Base-by-base conservation (phyloP, 768 basidiomycete genomes). In the Tubosaeta sp. region DNA sequence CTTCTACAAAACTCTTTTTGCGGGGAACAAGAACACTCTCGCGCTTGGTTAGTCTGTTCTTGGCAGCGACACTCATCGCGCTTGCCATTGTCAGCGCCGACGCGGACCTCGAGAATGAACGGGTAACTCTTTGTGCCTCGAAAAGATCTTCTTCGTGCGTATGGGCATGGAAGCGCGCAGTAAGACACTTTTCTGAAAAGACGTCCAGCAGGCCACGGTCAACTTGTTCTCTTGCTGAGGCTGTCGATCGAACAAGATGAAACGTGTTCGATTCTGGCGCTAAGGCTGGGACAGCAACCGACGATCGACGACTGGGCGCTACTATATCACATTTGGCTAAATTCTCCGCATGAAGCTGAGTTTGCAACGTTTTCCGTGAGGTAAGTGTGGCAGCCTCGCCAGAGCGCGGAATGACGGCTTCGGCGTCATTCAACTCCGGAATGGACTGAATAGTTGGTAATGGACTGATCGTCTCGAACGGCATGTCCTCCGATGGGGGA, bases 131-230 rank as follows among this genome's bases (percentile, higher is more conserved):
- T 34, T 77, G 76, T 18, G 74, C 72, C 59, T 79, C 78, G 66
- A 86, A 85, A 46, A 87, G 71, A 52, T 81, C 80, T 59, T 82
- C 80, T 48, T 84, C 84, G 50, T 77, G 80, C 35, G 76, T 73
- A 48, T 73, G 78, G 8, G 85, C 84, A 47, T 85, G 77, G 42
- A 77, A 78, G 38, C 94, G 80, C 14, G 85, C 87, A 3, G 79
- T 76, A 24, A 85, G 68, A 55, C 87, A 87, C 21, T 75, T 73
- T 52, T 86, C 82, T 11, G 91, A 93, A 58, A 87, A 82, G 51
- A 96, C 82, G 61, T 95, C 94, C 41, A 79, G 76, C 16, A 97
- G 71, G 11, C 83, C 83, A 39, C 85, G 80, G 59, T 95, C 93
- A 45, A 91, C 83, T 35, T 81, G 79, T 25, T 77, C 74, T 42